Percentiles rank a stretch among this genome's conserved stretches.
Evolutionary conservation across 495 filamentous ascomycete genomes (phyloP).

Genomic region (Neurospora pannonica): DNA sequence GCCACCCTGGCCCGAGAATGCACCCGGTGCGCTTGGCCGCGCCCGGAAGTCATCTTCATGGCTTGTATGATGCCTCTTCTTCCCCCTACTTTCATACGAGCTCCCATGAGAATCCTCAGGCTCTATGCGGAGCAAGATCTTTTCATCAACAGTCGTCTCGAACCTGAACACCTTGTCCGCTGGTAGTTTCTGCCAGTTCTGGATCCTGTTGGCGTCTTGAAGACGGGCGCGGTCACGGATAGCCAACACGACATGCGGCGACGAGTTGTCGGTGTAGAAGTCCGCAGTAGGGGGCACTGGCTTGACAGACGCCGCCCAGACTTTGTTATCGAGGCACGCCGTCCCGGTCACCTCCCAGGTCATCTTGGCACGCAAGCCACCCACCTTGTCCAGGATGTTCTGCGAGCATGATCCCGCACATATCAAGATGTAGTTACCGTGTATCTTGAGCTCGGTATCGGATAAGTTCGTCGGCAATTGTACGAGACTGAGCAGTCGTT

Average conservation of each 20-base stretch:
- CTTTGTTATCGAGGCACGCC: slow-evolving; percentile 60
- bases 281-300: slow-evolving; percentile 56
- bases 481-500: slow-evolving; percentile 57
- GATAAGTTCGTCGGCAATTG: slow-evolving; percentile 48
- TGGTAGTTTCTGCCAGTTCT: slow-evolving; percentile 71
- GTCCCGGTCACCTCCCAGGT: slow-evolving; percentile 75
- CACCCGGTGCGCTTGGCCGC: slow-evolving; percentile 4
- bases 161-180: slow-evolving; percentile 57
- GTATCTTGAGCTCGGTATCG: slow-evolving; percentile 61
- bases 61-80: slow-evolving; percentile 45
- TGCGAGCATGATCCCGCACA: slow-evolving; percentile 58
- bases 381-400: slow-evolving; percentile 67
- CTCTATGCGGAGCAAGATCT: slow-evolving; percentile 71
- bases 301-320: slow-evolving; percentile 77
- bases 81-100: slow-evolving; percentile 48
- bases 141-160: slow-evolving; percentile 77
- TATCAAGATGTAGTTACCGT: slow-evolving; percentile 89
- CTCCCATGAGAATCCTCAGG: slow-evolving; percentile 49
- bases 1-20: background rate
- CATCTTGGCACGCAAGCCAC: slow-evolving; percentile 72
- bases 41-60: slow-evolving; percentile 40
- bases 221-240: slow-evolving; percentile 62
- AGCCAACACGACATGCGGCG: slow-evolving; percentile 68
- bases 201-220: slow-evolving; percentile 71
- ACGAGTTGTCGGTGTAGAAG: slow-evolving; percentile 64